Evolutionary conservation across 78 protist genomes (phyloP).

Genomic region (Dictyostelium citrinum): DNA sequence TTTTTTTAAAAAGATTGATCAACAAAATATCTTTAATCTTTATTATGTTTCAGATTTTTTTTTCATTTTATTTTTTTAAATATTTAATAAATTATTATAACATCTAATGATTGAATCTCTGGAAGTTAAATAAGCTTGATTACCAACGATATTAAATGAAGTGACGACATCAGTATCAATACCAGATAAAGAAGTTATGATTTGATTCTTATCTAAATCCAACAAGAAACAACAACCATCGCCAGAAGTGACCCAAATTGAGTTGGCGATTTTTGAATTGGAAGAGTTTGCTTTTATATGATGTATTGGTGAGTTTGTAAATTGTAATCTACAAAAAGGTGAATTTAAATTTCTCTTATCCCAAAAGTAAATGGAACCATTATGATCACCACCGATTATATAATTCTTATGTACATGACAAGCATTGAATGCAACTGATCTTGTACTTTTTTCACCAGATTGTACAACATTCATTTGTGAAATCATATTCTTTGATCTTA

Average conservation of each 20-base stretch:
- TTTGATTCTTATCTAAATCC: not conserved
- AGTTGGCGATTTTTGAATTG: not conserved
- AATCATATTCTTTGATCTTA: conserved; percentile 6
- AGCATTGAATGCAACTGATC: conserved; percentile 49
- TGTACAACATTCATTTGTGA: not conserved
- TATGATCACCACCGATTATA: conserved; percentile 68
- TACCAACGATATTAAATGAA: not conserved
- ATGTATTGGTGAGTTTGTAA: conserved; percentile 66
- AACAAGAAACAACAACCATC: conserved; percentile 36
- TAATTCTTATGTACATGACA: conserved; percentile 19
- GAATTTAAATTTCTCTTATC: conserved; percentile 28
- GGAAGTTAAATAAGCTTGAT: conserved; percentile 22
- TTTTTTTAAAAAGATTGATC: too few species aligned
- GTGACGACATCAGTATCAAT: conserved; percentile 75
- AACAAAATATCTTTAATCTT: too few species aligned
- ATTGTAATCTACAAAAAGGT: conserved; percentile 36
- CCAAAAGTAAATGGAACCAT: conserved; percentile 34
- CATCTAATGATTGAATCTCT: conserved; percentile 61
- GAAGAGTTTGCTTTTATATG: not conserved
- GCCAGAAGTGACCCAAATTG: conserved; percentile 20
- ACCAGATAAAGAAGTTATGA: conserved; percentile 43
- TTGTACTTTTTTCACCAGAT: not conserved
- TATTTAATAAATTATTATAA: conserved; percentile 28
- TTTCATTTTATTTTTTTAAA: not conserved
- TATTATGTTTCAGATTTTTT: too few species aligned